phyloP scores from a whole-genome alignment of 1,284 basidiomycete genomes.

The Cutaneotrichosporon curvatum region DNA sequence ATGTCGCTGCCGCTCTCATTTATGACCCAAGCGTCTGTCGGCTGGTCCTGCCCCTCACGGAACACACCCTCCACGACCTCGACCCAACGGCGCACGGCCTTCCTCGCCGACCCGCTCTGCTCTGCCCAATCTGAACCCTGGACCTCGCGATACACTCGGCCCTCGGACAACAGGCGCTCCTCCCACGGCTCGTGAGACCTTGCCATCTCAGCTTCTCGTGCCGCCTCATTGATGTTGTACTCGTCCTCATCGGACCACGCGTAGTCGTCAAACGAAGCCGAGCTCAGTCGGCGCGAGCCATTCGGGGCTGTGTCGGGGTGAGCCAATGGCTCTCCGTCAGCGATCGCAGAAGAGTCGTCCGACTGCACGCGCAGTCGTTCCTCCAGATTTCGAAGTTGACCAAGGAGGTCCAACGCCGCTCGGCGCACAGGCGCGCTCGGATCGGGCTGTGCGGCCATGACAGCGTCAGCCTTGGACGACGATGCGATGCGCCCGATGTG shows the following conservation, averaged over 20 bases:
- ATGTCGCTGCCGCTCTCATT: conserved; percentile 56
- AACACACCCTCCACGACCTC: conserved; percentile 34
- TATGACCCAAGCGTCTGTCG: conserved; percentile 21
- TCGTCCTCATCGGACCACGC: conserved; percentile 35
- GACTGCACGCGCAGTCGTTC: conserved; percentile 26
- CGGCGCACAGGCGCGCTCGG: conserved; percentile 14
- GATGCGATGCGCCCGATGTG: background rate
- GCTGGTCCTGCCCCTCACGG: conserved; percentile 7
- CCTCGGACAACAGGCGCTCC: conserved; percentile 34
- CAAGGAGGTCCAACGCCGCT: conserved; percentile 40
- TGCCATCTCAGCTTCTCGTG: conserved; percentile 18
- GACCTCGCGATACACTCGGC: conserved; percentile 24
- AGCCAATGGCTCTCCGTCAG: background rate
- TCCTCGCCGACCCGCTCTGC: conserved; percentile 16
- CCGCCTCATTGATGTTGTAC: conserved; percentile 36
- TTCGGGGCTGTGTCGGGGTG: conserved; percentile 1
- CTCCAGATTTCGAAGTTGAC: conserved; percentile 33
- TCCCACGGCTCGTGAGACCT: conserved; percentile 36
- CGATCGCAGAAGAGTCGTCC: conserved; percentile 9
- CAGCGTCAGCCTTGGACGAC: no score
- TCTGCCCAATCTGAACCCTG: conserved; percentile 15
- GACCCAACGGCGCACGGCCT: conserved; percentile 30
- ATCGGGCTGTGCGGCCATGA: background rate
- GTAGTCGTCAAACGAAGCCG: conserved; percentile 5
- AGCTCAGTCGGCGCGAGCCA: background rate